phyloP scores from a whole-genome alignment of 495 filamentous ascomycete genomes.

The Cairneyella variabilis region DNA sequence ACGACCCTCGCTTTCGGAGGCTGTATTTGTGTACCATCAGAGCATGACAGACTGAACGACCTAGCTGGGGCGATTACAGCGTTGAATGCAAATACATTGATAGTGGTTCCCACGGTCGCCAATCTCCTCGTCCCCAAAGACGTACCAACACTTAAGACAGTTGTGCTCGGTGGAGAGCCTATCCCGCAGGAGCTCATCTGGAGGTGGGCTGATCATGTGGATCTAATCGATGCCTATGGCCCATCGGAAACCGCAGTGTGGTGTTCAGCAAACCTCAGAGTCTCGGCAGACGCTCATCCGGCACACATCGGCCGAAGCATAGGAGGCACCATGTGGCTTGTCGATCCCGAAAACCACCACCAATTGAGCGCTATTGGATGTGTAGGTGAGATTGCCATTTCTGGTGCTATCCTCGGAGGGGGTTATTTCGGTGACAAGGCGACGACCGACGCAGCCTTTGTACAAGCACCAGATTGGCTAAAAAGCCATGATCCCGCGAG shows the following conservation, averaged over 20 bases:
- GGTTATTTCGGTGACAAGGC: conserved; percentile 40
- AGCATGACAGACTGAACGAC: conserved; percentile 33
- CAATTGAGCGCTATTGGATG: conserved; percentile 52
- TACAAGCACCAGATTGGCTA: conserved; percentile 17
- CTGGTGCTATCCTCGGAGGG: conserved; percentile 40
- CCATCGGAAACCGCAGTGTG: conserved; percentile 35
- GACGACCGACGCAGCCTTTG: conserved; percentile 24
- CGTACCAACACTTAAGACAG: conserved; percentile 39
- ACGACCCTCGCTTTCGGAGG: conserved; percentile 64
- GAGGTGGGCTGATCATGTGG: conserved; percentile 49
- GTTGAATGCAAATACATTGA: conserved; percentile 31
- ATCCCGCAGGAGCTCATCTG: conserved; percentile 48
- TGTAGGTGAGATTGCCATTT: conserved; percentile 60
- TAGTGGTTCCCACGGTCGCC: conserved; percentile 43
- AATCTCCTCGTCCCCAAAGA: conserved; percentile 37
- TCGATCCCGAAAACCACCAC: conserved; percentile 49
- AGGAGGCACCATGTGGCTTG: too few species aligned
- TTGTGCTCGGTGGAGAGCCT: conserved; percentile 49
- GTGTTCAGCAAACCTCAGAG: background rate
- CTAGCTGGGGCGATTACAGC: conserved; percentile 34
- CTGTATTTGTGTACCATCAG: conserved; percentile 45
- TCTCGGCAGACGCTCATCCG: conserved; percentile 23
- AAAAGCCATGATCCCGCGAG: too few species aligned
- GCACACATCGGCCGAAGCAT: too few species aligned
- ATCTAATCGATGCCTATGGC: conserved; percentile 55